phyloP scores from a whole-genome alignment of 2,329 filamentous ascomycete genomes.

The Periconia macrospinosa region DNA sequence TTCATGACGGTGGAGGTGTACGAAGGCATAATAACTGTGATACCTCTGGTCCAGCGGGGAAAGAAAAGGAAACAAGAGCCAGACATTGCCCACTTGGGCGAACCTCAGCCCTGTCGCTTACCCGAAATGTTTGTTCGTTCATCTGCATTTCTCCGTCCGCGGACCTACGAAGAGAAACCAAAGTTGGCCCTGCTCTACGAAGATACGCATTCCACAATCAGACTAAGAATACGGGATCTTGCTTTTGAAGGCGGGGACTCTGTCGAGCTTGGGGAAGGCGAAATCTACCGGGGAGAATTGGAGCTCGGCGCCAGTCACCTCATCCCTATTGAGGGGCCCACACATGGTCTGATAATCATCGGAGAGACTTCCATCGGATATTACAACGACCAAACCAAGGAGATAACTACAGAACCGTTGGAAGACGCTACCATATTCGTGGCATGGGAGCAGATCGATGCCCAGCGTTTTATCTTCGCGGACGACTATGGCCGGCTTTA shows the following conservation, averaged over 20 bases:
- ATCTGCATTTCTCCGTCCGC: slow-evolving; percentile 65
- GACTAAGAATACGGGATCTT: slow-evolving; percentile 59
- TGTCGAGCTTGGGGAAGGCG: slow-evolving; percentile 57
- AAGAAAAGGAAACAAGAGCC: slow-evolving; percentile 54
- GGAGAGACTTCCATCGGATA: slow-evolving; percentile 76
- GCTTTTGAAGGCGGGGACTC: slow-evolving; percentile 54
- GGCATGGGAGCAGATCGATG: slow-evolving; percentile 86
- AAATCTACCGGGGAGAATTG: slow-evolving; percentile 55
- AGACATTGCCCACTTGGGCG: slow-evolving; percentile 60
- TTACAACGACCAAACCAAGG: slow-evolving; percentile 74
- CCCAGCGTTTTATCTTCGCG: slow-evolving; percentile 79
- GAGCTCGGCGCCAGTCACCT: slow-evolving; percentile 64
- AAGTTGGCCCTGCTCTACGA: slow-evolving; percentile 68
- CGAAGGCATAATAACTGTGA: slow-evolving; percentile 67
- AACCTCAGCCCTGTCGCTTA: slow-evolving; percentile 64
- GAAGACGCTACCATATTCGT: slow-evolving; percentile 82
- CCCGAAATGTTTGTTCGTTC: slow-evolving; percentile 69
- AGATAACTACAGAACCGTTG: slow-evolving; percentile 65
- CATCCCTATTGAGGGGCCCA: slow-evolving; percentile 62
- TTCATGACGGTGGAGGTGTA: slow-evolving; percentile 70
- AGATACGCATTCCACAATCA: slow-evolving; percentile 59
- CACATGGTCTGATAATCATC: slow-evolving; percentile 53
- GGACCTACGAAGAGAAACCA: slow-evolving; percentile 54
- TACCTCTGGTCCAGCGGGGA: slow-evolving; percentile 60
- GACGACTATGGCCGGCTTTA: slow-evolving; percentile 89